Conservation (phyloP, 352 stramenopile genomes). For the Pythium apleroticum region DNA sequence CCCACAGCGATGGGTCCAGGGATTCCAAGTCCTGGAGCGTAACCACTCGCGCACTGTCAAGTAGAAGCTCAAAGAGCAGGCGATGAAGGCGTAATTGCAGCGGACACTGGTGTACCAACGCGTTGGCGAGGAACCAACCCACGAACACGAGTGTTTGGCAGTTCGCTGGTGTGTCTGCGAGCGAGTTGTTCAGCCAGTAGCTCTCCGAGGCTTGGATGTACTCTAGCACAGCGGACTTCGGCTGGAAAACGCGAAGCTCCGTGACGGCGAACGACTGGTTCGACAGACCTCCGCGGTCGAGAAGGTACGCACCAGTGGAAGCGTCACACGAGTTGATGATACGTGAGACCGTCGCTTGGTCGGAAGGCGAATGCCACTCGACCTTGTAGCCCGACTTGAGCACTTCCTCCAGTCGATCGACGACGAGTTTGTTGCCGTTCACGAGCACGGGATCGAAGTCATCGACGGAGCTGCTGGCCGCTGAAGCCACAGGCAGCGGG, state of each 20-base stretch:
- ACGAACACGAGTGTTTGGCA: conserved; percentile 42
- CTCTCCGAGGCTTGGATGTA: conserved; percentile 63
- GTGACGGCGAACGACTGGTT: conserved; percentile 38
- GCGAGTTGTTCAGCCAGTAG: conserved; percentile 61
- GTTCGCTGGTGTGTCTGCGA: conserved; percentile 34
- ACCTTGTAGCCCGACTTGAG: conserved; percentile 34
- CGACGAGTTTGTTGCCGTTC: conserved; percentile 50
- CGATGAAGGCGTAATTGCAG: conserved; percentile 36
- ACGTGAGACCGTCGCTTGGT: conserved; percentile 29
- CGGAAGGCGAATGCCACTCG: conserved; percentile 45
- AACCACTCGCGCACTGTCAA: conserved; percentile 33
- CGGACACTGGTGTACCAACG: conserved; percentile 41
- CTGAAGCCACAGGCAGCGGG: conserved; percentile 1
- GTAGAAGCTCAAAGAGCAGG: conserved; percentile 53
- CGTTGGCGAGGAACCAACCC: conserved; percentile 64
- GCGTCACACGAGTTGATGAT: conserved; percentile 52
- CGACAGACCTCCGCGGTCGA: conserved; percentile 43
- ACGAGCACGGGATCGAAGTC: conserved; percentile 33
- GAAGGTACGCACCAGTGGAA: conserved; percentile 36
- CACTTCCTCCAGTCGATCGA: conserved; percentile 25
- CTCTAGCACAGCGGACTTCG: conserved; percentile 41
- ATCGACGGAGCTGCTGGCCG: conserved; percentile 5
- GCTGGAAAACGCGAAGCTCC: conserved; percentile 44
- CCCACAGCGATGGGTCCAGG: conserved; percentile 45
- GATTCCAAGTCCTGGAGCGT: conserved; percentile 45